Evolutionary conservation across 1,139 yeast species (phyloP).

Genomic region (Magnusiomyces ingens): DNA sequence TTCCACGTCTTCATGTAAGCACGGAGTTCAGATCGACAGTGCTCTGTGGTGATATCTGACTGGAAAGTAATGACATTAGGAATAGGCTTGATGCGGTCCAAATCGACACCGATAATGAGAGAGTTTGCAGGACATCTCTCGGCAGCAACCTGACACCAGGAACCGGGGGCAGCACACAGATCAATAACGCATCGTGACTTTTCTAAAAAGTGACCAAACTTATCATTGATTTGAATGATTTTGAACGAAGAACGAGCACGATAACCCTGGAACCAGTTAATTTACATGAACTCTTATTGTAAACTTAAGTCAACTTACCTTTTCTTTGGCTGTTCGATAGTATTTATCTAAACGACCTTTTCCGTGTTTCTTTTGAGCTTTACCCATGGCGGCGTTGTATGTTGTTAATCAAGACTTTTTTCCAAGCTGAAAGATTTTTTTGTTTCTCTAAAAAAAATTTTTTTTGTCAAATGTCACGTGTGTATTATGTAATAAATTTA

Average conservation of each 20-base stretch:
- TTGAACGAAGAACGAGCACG: conserved; percentile 99
- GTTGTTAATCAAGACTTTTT: no score
- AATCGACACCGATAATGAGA: conserved; percentile 92
- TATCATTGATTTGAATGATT: conserved; percentile 89
- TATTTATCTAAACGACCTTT: conserved; percentile 99
- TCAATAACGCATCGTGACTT: conserved; percentile 96
- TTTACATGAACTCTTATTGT: not conserved
- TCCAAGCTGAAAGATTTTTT: no score
- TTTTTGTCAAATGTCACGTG: no score
- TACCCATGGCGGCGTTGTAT: conserved; percentile 52
- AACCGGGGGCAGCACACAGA: conserved; percentile 99
- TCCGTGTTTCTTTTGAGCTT: conserved; percentile 90
- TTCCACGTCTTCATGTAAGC: conserved; percentile 99
- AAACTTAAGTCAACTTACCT: conserved; percentile 31
- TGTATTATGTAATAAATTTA: no score
- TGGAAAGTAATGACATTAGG: conserved; percentile 93
- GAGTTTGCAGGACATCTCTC: conserved; percentile 89
- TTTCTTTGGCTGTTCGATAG: conserved; percentile 92
- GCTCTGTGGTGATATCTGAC: conserved; percentile 96
- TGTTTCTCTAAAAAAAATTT: no score
- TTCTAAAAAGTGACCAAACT: conserved; percentile 90
- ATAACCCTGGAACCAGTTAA: conserved; percentile 50
- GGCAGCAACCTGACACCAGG: conserved; percentile 99
- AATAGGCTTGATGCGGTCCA: conserved; percentile 90
- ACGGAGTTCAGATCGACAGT: conserved; percentile 86